Evolutionary conservation across 2,329 filamentous ascomycete genomes (phyloP), one percentile per base, ranked within the genome.

Genomic region (Diaporthe ilicicola): DNA sequence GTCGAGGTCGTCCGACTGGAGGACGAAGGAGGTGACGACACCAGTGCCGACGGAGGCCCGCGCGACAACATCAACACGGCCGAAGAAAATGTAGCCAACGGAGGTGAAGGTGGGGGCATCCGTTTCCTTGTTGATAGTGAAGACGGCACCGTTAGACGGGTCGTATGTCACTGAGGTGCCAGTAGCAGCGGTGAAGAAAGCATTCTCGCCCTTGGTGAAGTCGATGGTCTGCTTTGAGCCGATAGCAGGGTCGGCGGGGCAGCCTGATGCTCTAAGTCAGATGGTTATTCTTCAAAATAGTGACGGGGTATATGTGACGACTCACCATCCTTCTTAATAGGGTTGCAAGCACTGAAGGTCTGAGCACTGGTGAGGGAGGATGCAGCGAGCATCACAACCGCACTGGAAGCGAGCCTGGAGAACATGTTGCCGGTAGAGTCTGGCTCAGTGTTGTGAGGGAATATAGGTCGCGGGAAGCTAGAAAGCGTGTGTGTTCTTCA

Each of bases 51-150:
- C 88, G 32, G 96, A 92, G 48, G 93, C 92, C 82, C 94, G 92
- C 78, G 97, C 84, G 37, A 89, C 89, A 72, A 94, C 90, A 68
- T 97, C 93, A 76, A 98, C 89, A 78, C 91, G 91, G 73, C 96
- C 96, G 81, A 97, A 98, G 93, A 98, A 98, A 81, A 99, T 94
- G 87, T 97, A 98, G 88, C 94, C 95, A 78, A 90, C 87, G 70
- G 89, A 89, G 77, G 86, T 87, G 81, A 97, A 94, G 42, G 92
- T 94, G 46, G 94, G 91, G 61, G 88, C 90, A 65, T 94, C 88
- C 15, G 79, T 85, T 74, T 89, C 87, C 64, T 89, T 84, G 44
- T 87, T 88, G 83, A 98, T 98, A 76, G 89, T 87, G 82, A 90
- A 90, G 73, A 83, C 80, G 72, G 87, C 88, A 74, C 88, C 88